A percentile compares a stretch with the other conserved stretches of the same genome.
Evolutionary conservation across 805 yeast species (phyloP).

Genomic region (Soucietia sequanensis): DNA sequence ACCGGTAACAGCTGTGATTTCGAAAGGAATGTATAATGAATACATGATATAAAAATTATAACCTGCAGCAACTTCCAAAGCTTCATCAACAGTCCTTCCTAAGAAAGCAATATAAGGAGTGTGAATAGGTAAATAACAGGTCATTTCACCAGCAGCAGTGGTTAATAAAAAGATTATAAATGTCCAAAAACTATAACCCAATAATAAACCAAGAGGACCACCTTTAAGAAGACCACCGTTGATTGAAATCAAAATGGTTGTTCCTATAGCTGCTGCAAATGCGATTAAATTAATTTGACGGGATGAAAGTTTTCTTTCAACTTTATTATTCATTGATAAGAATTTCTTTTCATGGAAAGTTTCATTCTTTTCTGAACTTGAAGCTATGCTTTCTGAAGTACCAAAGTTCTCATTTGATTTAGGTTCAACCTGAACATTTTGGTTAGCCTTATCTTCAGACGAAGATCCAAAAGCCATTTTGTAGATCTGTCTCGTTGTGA

Average conservation of each 20-base stretch:
- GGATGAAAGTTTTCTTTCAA: not conserved
- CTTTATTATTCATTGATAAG: not conserved
- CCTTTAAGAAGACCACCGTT: constrained; percentile 50
- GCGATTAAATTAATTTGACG: constrained; percentile 73
- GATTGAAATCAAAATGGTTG: constrained; percentile 43
- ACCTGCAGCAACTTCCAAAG: constrained; percentile 31
- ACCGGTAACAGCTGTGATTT: constrained; percentile 49
- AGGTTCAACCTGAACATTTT: too few species aligned
- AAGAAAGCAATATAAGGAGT: constrained; percentile 37
- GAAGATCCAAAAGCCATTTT: too few species aligned
- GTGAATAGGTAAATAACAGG: constrained; percentile 33
- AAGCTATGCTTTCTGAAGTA: too few species aligned
- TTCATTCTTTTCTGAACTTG: too few species aligned
- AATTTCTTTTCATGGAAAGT: too few species aligned
- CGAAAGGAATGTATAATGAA: constrained; percentile 46
- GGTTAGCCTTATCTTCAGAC: too few species aligned
- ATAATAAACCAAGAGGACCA: constrained; percentile 34
- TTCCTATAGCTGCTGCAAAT: constrained; percentile 60
- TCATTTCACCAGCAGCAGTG: constrained; percentile 38
- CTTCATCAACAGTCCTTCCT: constrained; percentile 37
- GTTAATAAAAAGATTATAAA: constrained; percentile 28
- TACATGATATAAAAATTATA: constrained; percentile 42
- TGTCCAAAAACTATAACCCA: constrained; percentile 34
- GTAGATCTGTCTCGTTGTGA: too few species aligned
- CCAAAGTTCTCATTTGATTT: too few species aligned